Base-by-base conservation (phyloP, 192 early-diverging fungal genomes). In the Coemansia sp. region DNA sequence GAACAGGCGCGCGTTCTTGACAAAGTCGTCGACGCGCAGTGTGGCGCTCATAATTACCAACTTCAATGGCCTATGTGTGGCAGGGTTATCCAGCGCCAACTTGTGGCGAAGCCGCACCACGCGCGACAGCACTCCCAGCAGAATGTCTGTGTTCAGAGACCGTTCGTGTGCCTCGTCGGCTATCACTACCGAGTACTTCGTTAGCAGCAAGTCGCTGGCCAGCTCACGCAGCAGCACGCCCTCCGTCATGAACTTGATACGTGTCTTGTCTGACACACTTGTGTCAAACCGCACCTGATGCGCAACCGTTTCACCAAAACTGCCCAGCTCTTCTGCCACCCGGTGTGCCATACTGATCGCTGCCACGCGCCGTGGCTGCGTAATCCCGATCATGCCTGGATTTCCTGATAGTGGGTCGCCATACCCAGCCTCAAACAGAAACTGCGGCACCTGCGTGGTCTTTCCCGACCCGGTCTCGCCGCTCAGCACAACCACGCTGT, bases 181-280 rank as follows among this genome's bases (percentile, higher is more conserved):
- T 46, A 99, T 96, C 26, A 99, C 90, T 24, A 86, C 91, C 2
- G 95, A 96, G 68, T 99, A 99, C 67, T 91, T 87, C 29, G 86
- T 84, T n/a, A 99, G 72, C 19, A 98, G 78, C 40, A 98, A 76
- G 65, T 98, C 97, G 32, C 71, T 74, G 15, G 89, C 83, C 39
- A 99, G 82, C 72, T 99, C 98, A 35, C 96, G 88, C 41, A 99
- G 83, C 56, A 99, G 75, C 61, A 99, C 94, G 82, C 98, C 98
- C 75, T 99, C 98, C 6, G 98, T 99, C 95, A 98, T 97, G 60
- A 98, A 99, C 81, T 98, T 98, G 60, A 98, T 91, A 15, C 91
- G 82, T 4, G 96, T 98, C 8, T 84, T 74, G 1, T 77, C 48
- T 0, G 85, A 86, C 1, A 86, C 86, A 0, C 87, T 91, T 5